Conservation (phyloP, 257 asterid genomes). For the Rubia yunnanensis region DNA sequence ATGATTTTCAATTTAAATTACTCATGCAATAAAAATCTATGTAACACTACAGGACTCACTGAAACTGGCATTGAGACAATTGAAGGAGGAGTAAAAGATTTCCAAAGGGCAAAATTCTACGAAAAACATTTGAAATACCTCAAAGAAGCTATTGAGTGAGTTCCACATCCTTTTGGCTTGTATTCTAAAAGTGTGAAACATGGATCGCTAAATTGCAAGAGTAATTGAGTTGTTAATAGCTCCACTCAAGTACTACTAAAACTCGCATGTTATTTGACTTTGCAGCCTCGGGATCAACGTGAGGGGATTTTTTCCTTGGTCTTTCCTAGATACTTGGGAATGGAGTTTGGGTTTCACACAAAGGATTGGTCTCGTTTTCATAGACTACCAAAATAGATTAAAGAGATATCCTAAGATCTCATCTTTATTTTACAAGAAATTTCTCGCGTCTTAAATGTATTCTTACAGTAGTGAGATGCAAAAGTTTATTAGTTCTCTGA, state of each 20-base stretch:
- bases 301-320: constrained; percentile 39
- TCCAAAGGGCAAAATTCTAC: not conserved
- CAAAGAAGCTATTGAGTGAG: not conserved
- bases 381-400: constrained; percentile 22
- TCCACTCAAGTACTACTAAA: too few species aligned
- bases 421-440: constrained; percentile 24
- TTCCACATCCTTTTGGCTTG: not conserved
- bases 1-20: not conserved
- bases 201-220: too few species aligned
- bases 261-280: not conserved
- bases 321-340: constrained; percentile 41
- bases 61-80: not conserved
- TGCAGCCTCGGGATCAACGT: constrained; percentile 15
- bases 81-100: not conserved
- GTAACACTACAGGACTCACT: not conserved
- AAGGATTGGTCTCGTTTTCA: constrained; percentile 28
- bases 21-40: not conserved
- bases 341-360: constrained; percentile 27
- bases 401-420: constrained; percentile 30
- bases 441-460: constrained; percentile 12
- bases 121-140: not conserved
- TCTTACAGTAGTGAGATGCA: too few species aligned
- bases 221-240: too few species aligned
- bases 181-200: too few species aligned
- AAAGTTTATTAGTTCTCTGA: too few species aligned